A percentile compares a stretch with the other conserved stretches of the same genome.
Conservation (phyloP, 768 basidiomycete genomes). For the Neoboletus magnificus region DNA sequence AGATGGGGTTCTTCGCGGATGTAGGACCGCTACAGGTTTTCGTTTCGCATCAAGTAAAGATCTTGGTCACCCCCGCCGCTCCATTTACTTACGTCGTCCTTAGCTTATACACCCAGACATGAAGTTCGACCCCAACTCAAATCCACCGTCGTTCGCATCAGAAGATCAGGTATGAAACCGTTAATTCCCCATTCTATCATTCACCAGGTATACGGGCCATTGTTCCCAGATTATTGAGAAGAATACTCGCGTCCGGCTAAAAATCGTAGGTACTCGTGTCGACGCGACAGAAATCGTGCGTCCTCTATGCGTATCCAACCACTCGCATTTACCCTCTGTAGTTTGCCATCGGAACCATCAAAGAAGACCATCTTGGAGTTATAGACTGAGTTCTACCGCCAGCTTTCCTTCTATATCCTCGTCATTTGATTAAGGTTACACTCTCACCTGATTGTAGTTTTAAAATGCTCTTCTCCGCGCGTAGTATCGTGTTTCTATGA, state of each 20-base stretch:
- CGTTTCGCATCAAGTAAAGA: constrained; percentile 84
- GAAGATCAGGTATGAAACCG: constrained; percentile 68
- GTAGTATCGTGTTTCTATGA: not conserved
- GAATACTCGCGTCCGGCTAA: constrained; percentile 86
- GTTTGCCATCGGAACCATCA: constrained; percentile 98
- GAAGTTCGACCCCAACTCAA: constrained; percentile 92
- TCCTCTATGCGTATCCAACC: constrained; percentile 11
- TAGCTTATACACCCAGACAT: constrained; percentile 94
- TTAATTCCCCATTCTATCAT: not conserved
- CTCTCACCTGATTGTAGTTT: constrained; percentile 7
- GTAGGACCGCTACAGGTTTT: constrained; percentile 94
- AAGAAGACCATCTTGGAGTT: constrained; percentile 95
- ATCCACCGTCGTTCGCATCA: constrained; percentile 94
- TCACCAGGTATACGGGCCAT: not conserved
- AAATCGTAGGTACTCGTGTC: constrained; percentile 97
- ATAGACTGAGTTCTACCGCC: constrained; percentile 55
- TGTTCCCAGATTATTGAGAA: constrained; percentile 79
- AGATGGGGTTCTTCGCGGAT: constrained; percentile 99
- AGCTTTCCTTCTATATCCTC: not conserved
- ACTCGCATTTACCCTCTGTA: constrained; percentile 28
- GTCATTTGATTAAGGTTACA: not conserved
- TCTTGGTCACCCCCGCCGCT: constrained; percentile 20
- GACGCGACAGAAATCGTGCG: constrained; percentile 97
- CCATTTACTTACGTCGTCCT: constrained; percentile 3
- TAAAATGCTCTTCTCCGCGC: not conserved